Evolutionary conservation across 768 basidiomycete species (phyloP).

Genomic region (Tulasnella sp.): DNA sequence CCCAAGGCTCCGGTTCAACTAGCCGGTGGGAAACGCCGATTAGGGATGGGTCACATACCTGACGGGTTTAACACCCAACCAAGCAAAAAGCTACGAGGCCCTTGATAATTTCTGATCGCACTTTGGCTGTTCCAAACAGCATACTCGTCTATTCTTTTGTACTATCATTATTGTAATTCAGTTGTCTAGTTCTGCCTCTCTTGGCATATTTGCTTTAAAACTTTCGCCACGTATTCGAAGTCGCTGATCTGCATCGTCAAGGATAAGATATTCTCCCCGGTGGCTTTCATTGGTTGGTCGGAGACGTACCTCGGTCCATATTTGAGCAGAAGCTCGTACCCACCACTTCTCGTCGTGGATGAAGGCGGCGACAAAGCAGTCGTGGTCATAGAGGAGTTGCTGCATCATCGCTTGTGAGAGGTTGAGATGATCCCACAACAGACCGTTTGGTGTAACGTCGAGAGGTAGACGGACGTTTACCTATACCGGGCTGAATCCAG

Average conservation of each 20-base stretch:
- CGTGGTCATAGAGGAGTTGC: not conserved
- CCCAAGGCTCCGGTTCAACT: constrained; percentile 9
- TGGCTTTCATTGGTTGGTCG: not conserved
- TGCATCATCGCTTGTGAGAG: not conserved
- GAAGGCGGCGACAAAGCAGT: constrained; percentile 21
- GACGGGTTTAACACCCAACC: constrained; percentile 15
- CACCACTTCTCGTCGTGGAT: constrained; percentile 30
- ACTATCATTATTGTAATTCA: not conserved
- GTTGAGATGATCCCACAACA: not conserved
- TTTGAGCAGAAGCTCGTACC: constrained; percentile 28
- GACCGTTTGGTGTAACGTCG: not conserved
- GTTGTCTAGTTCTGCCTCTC: not conserved
- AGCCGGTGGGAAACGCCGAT: constrained; percentile 21
- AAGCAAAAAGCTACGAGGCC: constrained; percentile 1
- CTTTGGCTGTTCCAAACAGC: not conserved
- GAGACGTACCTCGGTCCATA: constrained; percentile 30
- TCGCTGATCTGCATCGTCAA: constrained; percentile 23
- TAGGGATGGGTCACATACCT: constrained; percentile 20
- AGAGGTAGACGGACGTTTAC: constrained; percentile 33
- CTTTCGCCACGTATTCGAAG: constrained; percentile 23
- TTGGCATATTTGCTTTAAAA: constrained; percentile 16
- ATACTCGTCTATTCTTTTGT: not conserved
- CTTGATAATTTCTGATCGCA: not conserved
- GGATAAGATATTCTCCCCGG: not conserved
- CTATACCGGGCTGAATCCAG: constrained; percentile 16